Percentiles rank a stretch among this genome's conserved stretches.
Conservation (phyloP, 805 yeast species). For the Candida maris region DNA sequence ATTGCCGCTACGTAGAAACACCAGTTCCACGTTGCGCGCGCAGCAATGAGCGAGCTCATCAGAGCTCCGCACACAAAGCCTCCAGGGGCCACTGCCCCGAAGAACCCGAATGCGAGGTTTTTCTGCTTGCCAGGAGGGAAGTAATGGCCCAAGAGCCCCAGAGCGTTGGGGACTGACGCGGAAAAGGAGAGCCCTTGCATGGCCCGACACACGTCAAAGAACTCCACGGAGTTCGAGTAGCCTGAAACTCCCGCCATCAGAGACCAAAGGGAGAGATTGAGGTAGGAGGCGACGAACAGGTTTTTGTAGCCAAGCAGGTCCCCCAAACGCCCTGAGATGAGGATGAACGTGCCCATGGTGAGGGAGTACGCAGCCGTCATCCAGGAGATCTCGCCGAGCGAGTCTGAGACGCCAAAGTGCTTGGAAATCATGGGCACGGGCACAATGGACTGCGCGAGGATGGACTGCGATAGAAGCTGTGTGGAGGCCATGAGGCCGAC, state of each 20-base stretch:
- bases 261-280: conserved; percentile 55
- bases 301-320: conserved; percentile 64
- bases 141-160: conserved; percentile 52
- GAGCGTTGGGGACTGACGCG: conserved; percentile 52
- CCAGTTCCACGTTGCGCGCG: conserved; percentile 59
- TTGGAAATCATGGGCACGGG: conserved; percentile 29
- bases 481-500: conserved; percentile 19
- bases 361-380: conserved; percentile 68
- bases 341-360: conserved; percentile 68
- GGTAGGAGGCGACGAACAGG: conserved; percentile 52
- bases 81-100: conserved; percentile 61
- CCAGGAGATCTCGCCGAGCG: conserved; percentile 49
- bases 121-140: conserved; percentile 46
- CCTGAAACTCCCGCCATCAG: conserved; percentile 55
- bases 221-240: conserved; percentile 45
- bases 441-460: conserved; percentile 30
- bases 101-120: conserved; percentile 50
- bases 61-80: conserved; percentile 58
- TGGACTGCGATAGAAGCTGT: conserved; percentile 39
- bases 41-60: conserved; percentile 47
- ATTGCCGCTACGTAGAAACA: conserved; percentile 48
- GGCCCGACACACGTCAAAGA: conserved; percentile 54
- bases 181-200: conserved; percentile 67
- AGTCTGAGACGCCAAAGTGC: conserved; percentile 24
- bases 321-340: conserved; percentile 67